These are phyloP conservation scores for Ceratocystis lukuohia DNA, from an alignment of 2,329 filamentous ascomycete genomes.

Conservation along the genomic window DNA sequence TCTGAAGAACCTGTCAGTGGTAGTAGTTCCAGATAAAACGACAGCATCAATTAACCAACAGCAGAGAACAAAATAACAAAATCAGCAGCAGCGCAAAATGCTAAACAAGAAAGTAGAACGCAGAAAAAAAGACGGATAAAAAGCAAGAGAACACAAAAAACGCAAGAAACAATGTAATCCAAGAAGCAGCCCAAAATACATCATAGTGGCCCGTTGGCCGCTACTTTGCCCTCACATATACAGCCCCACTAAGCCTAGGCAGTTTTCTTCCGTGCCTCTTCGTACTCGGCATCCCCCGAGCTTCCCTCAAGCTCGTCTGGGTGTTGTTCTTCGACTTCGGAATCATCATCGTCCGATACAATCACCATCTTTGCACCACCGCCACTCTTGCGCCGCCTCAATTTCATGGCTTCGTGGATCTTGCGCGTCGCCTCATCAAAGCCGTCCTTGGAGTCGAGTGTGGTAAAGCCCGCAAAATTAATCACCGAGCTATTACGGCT, in stretches of 20 bases:
- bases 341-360: constrained; percentile 31
- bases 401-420: constrained; percentile 72
- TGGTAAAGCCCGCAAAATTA: constrained; percentile 43
- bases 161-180: neutral
- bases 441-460: constrained; percentile 51
- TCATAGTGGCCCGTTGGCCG: neutral
- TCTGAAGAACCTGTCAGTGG: neutral
- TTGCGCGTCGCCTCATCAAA: constrained; percentile 74
- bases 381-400: constrained; percentile 41
- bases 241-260: neutral
- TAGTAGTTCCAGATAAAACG: neutral
- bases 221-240: neutral
- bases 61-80: neutral
- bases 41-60: neutral
- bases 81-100: neutral
- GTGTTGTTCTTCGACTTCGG: constrained; percentile 30
- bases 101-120: neutral
- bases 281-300: constrained; percentile 32
- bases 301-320: constrained; percentile 29
- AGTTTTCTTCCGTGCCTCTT: constrained; percentile 33
- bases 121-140: neutral
- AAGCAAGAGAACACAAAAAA: neutral
- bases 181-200: constrained; percentile 1
- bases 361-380: constrained; percentile 29
- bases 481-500: constrained; percentile 32